Conservation (phyloP, 345 rosid genomes). For the Boechera divaricarpa region DNA sequence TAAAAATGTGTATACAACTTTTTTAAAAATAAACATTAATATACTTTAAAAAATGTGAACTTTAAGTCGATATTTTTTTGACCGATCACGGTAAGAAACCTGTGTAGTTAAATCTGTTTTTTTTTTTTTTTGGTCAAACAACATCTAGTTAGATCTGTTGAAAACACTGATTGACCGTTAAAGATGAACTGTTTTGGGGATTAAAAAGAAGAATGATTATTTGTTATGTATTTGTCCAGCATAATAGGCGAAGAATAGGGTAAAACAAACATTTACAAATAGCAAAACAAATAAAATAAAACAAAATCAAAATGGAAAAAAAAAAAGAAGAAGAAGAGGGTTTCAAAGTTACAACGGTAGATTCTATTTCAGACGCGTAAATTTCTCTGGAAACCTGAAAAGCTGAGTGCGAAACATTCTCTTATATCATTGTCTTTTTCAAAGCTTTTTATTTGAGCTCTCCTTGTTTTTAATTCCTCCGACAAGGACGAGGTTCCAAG, state of each 20-base stretch:
- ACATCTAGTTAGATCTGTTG: constrained; percentile 10
- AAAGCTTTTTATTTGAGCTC: constrained; percentile 41
- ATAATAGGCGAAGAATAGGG: constrained; percentile 22
- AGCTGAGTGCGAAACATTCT: constrained; percentile 34
- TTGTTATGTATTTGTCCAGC: constrained; percentile 27
- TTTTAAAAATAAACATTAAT: background rate
- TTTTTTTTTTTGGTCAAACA: background rate
- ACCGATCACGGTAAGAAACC: background rate
- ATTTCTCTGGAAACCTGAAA: constrained; percentile 38
- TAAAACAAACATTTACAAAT: constrained; percentile 30
- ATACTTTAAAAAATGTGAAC: background rate
- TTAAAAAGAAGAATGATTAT: background rate
- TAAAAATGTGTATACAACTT: background rate
- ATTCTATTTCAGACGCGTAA: constrained; percentile 47
- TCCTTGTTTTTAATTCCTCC: constrained; percentile 45
- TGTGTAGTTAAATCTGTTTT: constrained; percentile 9
- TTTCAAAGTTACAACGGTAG: constrained; percentile 36
- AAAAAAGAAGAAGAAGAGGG: background rate
- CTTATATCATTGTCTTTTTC: constrained; percentile 40
- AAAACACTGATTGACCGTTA: constrained; percentile 15
- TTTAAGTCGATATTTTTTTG: background rate
- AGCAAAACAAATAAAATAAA: constrained; percentile 25
- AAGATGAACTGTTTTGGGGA: background rate
- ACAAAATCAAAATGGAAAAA: background rate
- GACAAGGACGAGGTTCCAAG: constrained; percentile 48